Conservation (phyloP, 176 grass and related monocot genomes). For the Eleusine coracana region DNA sequence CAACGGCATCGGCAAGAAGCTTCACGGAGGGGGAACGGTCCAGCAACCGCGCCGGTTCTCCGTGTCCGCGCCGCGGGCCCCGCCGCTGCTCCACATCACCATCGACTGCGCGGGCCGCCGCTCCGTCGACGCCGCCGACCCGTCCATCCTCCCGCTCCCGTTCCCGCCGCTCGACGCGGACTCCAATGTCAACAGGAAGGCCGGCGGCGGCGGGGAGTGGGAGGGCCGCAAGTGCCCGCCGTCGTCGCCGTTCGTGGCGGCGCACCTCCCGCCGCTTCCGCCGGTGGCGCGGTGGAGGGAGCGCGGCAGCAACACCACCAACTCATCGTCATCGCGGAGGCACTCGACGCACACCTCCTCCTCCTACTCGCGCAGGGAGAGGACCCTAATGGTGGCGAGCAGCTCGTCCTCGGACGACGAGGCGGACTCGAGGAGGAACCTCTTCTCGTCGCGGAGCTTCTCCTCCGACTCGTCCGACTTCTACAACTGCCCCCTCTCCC, state of each 20-base stretch:
- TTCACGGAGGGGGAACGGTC: background rate
- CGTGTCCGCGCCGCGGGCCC: conserved; percentile 38
- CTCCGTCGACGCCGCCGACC: conserved; percentile 60
- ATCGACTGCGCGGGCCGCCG: conserved; percentile 70
- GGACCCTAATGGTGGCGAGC: conserved; percentile 3
- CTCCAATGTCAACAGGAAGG: background rate
- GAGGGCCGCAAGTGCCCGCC: conserved; percentile 77
- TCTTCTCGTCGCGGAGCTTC: conserved; percentile 79
- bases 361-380: conserved; percentile 40
- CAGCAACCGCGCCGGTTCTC: conserved; percentile 50
- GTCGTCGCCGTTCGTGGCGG: conserved; percentile 53
- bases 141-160: conserved; percentile 27
- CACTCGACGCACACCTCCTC: conserved; percentile 18
- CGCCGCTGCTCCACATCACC: conserved; percentile 55
- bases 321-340: conserved; percentile 6
- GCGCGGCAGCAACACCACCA: background rate
- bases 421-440: conserved; percentile 48
- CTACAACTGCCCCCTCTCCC: conserved; percentile 51
- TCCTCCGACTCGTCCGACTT: conserved; percentile 82
- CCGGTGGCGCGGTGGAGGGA: conserved; percentile 38
- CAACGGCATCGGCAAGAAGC: conserved; percentile 17
- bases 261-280: conserved; percentile 7
- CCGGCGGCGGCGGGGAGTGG: conserved; percentile 32
- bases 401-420: conserved; percentile 54
- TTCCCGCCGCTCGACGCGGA: conserved; percentile 34